Evolutionary conservation across 768 basidiomycete genomes (phyloP).

Genomic region (Russula ochroleuca): DNA sequence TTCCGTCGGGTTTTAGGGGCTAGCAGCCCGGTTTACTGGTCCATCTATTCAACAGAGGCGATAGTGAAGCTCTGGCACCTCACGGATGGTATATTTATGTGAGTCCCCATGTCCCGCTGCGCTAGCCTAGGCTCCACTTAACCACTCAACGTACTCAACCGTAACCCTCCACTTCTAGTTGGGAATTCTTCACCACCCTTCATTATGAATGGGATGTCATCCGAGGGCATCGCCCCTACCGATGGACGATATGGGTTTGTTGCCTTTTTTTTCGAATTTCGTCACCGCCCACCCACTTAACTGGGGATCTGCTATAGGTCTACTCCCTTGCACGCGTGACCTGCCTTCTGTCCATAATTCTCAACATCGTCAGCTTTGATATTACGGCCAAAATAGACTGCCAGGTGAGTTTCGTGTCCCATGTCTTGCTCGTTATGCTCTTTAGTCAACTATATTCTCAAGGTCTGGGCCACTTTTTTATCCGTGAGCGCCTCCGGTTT

Average conservation of each 20-base stretch:
- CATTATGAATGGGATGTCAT: constrained; percentile 1
- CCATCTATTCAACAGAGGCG: background rate
- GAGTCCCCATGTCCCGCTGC: background rate
- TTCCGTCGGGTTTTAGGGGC: background rate
- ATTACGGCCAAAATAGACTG: constrained; percentile 3
- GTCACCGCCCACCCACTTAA: background rate
- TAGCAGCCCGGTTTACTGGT: background rate
- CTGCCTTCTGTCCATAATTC: background rate
- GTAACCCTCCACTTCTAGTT: background rate
- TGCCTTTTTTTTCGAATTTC: background rate
- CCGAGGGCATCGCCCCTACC: background rate
- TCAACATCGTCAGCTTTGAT: constrained; percentile 2
- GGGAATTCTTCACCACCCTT: constrained; percentile 8
- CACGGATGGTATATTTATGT: constrained; percentile 5
- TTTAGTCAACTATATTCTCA: background rate
- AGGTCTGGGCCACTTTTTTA: background rate
- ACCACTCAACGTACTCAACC: background rate
- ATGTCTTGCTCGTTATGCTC: background rate
- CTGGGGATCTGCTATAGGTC: background rate
- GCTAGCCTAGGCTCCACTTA: background rate
- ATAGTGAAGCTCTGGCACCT: constrained; percentile 2
- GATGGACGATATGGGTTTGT: constrained; percentile 12
- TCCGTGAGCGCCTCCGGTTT: background rate
- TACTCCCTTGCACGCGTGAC: constrained; percentile 17
- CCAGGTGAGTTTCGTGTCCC: constrained; percentile 1